These are phyloP conservation scores for Sclerotinia borealis DNA, from an alignment of 2,329 filamentous ascomycete species.

Conservation along the genomic window DNA sequence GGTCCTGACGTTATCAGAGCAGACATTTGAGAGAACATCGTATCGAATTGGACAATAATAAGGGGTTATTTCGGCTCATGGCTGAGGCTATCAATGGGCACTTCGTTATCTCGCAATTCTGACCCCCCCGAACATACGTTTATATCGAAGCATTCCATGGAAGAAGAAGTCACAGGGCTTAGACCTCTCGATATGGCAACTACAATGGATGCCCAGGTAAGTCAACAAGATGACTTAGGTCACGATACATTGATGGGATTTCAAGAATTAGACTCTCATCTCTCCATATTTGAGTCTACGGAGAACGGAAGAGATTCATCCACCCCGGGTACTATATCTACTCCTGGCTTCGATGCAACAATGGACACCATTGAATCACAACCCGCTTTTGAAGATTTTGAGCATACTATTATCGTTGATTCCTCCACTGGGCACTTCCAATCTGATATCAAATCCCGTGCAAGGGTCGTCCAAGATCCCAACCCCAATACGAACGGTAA, in stretches of 20 bases:
- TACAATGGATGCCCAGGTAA: conserved; percentile 32
- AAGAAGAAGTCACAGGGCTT: conserved; percentile 32
- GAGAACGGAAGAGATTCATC: conserved; percentile 26
- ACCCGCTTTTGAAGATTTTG: conserved; percentile 17
- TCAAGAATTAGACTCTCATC: conserved; percentile 35
- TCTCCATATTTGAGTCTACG: conserved; percentile 32
- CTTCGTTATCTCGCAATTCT: conserved; percentile 25
- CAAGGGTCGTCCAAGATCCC: conserved; percentile 15
- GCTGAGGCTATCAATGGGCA: conserved; percentile 28
- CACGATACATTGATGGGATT: conserved; percentile 34
- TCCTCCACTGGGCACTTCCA: conserved; percentile 17
- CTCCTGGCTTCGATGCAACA: conserved; percentile 24
- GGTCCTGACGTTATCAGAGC: conserved; percentile 19
- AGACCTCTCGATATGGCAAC: conserved; percentile 33
- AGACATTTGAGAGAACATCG: conserved; percentile 16
- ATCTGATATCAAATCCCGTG: conserved; percentile 16
- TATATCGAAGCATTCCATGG: conserved; percentile 32
- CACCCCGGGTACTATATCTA: conserved; percentile 28
- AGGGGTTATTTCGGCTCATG: conserved; percentile 16
- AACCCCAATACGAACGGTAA: conserved; percentile 19
- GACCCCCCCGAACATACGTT: conserved; percentile 22
- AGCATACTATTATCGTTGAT: conserved; percentile 28
- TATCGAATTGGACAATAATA: conserved; percentile 12
- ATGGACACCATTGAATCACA: conserved; percentile 18
- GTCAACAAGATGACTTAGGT: conserved; percentile 25